These are phyloP conservation scores for Schizonepeta tenuifolia DNA, from an alignment of 257 asterid genomes.

Conservation along the genomic window DNA sequence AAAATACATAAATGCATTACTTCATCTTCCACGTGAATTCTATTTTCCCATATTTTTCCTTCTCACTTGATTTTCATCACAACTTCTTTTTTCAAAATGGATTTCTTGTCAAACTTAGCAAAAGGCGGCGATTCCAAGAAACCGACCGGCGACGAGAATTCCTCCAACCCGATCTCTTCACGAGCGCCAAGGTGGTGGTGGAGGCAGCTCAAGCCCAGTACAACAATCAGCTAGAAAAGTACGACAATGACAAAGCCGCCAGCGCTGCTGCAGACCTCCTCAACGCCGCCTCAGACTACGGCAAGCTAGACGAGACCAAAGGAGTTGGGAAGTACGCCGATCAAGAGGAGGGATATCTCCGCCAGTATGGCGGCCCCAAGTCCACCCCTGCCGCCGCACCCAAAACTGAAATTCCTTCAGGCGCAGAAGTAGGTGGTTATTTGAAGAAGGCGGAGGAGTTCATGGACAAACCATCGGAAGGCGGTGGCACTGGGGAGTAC, in stretches of 20 bases:
- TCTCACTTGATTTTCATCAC: no score
- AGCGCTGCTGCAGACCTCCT: background rate
- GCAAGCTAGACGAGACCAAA: background rate
- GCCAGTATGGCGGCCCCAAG: no score
- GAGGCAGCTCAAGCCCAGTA: constrained; percentile 58
- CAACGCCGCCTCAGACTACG: background rate
- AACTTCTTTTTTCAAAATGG: constrained; percentile 21
- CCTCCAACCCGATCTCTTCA: constrained; percentile 40
- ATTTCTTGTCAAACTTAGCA: constrained; percentile 39
- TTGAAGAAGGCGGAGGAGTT: background rate
- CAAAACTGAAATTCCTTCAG: background rate
- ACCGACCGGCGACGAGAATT: constrained; percentile 29
- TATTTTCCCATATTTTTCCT: background rate
- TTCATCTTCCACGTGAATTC: background rate
- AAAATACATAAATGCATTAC: no score
- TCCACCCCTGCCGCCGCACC: background rate
- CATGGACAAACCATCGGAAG: constrained; percentile 18
- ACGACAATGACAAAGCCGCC: constrained; percentile 50
- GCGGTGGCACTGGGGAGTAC: no score
- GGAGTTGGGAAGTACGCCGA: constrained; percentile 1
- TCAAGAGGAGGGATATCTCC: constrained; percentile 1
- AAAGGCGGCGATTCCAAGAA: constrained; percentile 37
- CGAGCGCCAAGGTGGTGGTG: constrained; percentile 54
- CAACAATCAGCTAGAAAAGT: constrained; percentile 35
- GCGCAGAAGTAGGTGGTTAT: background rate